Base-by-base conservation (phyloP, 1,284 basidiomycete species). In the Nidula niveotomentosa region DNA sequence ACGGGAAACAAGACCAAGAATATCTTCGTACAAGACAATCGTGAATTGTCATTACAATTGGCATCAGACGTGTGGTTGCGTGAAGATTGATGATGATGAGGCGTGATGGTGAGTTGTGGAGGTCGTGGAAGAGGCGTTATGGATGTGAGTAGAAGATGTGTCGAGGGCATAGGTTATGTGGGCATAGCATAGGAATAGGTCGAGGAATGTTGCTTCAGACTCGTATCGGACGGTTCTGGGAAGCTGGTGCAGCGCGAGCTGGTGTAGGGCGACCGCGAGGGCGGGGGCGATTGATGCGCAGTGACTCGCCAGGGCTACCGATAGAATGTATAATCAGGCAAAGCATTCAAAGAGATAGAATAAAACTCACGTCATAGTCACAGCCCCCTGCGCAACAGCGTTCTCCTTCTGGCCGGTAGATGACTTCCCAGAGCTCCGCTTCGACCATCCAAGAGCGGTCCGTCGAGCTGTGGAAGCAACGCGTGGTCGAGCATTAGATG, bases 221-320 rank as follows among this genome's bases (percentile, higher is more conserved):
- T 17, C 74, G 70, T 52, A 76, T 71, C 8, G 72, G 62, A 10
- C 71, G 70, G 52, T 61, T 65, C 36, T 69, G 69, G 10, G 70
- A 23, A 23, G 23, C 23, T 23, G 23, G 23, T 23, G 23, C 23
- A 23, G 23, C 2, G 23, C 23, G 62, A 48, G 76, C 76, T 54
- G 51, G 51, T 6, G 79, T 80, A 4, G 79, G 75, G 41, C 84
- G 75, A 54, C 81, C 81, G 50, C 80, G 78, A 36, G 84, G 84
- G 55, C 84, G 80, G 30, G 89, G 88, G 37, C 88, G 83, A 65
- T 77, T 86, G 60, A 91, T 70, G 60, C 88, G 76, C 36, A 90
- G 74, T 23, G 77, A 78, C 57, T 86, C 83, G 39, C 78, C 75
- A 52, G 85, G 79, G 41, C 88, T 90, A 60, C 6, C 45, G 8